Evolutionary conservation across 176 grass and related monocot genomes (phyloP).

Genomic region (Avena eriantha): DNA sequence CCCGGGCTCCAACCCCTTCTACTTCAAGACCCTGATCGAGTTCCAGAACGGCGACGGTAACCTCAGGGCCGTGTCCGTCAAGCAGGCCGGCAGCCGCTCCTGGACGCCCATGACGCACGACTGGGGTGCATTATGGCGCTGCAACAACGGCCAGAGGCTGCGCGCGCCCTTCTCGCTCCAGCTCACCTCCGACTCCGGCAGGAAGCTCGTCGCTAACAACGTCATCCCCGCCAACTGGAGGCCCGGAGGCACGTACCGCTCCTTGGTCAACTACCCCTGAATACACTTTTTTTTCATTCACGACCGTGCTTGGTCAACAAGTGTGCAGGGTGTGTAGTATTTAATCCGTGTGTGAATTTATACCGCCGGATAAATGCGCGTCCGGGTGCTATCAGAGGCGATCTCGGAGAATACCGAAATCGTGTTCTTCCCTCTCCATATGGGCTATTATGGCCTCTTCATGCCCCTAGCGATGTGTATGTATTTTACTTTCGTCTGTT

Average conservation of each 20-base stretch:
- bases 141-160: constrained; percentile 56
- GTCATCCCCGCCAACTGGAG: constrained; percentile 68
- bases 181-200: constrained; percentile 64
- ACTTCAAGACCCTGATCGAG: constrained; percentile 67
- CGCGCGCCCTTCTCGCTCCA: constrained; percentile 62
- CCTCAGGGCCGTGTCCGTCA: constrained; percentile 53
- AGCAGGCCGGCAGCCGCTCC: constrained; percentile 34
- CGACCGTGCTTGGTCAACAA: background rate
- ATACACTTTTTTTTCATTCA: background rate
- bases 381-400: constrained; percentile 49
- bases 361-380: constrained; percentile 12
- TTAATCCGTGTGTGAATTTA: constrained; percentile 17
- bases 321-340: constrained; percentile 12
- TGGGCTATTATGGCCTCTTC: constrained; percentile 3
- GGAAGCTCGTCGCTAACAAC: constrained; percentile 47
- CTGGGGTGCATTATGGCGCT: constrained; percentile 71
- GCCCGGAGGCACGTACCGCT: constrained; percentile 59
- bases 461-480: constrained; percentile 31
- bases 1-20: constrained; percentile 66
- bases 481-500: constrained; percentile 3
- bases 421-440: constrained; percentile 42
- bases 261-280: constrained; percentile 70
- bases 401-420: constrained; percentile 16
- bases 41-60: constrained; percentile 74
- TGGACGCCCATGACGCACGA: constrained; percentile 67